Base-by-base conservation (phyloP, 1,284 basidiomycete species). In the Ustilago xerochloae region DNA sequence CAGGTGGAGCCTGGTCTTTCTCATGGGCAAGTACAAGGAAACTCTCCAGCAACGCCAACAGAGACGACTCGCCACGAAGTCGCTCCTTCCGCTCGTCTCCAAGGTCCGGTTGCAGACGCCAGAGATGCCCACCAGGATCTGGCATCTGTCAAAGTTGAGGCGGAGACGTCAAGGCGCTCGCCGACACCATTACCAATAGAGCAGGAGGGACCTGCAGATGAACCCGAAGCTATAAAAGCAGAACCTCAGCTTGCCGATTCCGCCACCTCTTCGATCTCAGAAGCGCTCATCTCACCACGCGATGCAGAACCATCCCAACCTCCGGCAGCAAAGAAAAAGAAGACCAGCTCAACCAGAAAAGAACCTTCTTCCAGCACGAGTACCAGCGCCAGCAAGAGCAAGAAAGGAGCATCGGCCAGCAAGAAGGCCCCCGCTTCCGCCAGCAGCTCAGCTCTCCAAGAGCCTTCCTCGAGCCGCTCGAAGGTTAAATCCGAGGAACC, bases 311-410 rank as follows among this genome's bases (percentile, higher is more conserved):
- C 35, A 29, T 18, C 51, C 2, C 22, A 32, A 13, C 29, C 24
- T 4, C 33, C 54, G 13, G 26, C 52, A 33, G 36, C 63, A 5
- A 68, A 64, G 45, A 68, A 68, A 46, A 68, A 73, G 26, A 67
- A 73, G 33, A 35, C 51, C 20, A 38, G 6, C 22, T 24, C 53
- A 3, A 47, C 35, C 24, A 63, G 57, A 39, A 61, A 65, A 47
- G 56, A 52, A 5, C 13, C 36, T 20, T 30, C 55, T 2, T n/a
- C 59, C 13, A 36, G 18, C 29, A 53, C 59, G 10, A 36, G 18
- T 24, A 53, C 29, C 41, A 52, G 32, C 52, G 26, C 39, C 4
- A 50, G 22, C 50, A 72, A 66, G 43, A 47, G 55, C 29, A 69
- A 67, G 30, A 73, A 73, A 29, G 15, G 41, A 10, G 38, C 60